phyloP scores from a whole-genome alignment of 306 rosid genomes.

The Fragaria nilgerrensis region DNA sequence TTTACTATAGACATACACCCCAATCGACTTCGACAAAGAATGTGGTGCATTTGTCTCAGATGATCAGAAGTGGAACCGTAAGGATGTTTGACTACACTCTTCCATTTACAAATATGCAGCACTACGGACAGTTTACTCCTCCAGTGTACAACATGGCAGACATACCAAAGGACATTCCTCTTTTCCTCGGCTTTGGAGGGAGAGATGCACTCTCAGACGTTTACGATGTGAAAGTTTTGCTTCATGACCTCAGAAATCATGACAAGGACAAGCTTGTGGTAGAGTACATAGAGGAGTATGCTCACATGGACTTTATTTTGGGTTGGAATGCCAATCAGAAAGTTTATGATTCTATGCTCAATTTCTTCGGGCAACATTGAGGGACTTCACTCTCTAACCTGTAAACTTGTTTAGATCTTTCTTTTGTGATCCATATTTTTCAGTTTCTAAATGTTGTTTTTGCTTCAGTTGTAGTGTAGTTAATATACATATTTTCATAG shows the following conservation, averaged over 20 bases:
- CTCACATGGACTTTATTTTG: slow-evolving; percentile 66
- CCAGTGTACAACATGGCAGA: slow-evolving; percentile 51
- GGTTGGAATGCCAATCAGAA: slow-evolving; percentile 52
- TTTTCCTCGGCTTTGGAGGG: slow-evolving; percentile 63
- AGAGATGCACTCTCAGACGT: slow-evolving; percentile 56
- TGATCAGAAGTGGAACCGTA: slow-evolving; percentile 52
- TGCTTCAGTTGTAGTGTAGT: too few relatives aligned
- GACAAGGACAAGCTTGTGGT: slow-evolving; percentile 54
- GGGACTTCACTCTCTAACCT: neutral
- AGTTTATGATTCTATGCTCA: slow-evolving; percentile 54
- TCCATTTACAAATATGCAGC: slow-evolving; percentile 28
- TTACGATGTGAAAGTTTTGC: slow-evolving; percentile 43
- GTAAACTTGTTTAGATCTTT: neutral
- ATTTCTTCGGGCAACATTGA: slow-evolving; percentile 50
- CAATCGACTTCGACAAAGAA: slow-evolving; percentile 71
- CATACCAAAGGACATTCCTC: slow-evolving; percentile 57
- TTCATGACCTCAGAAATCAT: slow-evolving; percentile 47
- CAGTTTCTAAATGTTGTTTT: neutral
- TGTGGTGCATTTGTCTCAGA: slow-evolving; percentile 61
- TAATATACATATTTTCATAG: too few relatives aligned
- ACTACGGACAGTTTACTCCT: slow-evolving; percentile 54
- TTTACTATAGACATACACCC: slow-evolving; percentile 44
- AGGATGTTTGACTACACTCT: slow-evolving; percentile 52
- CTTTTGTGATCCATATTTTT: neutral
- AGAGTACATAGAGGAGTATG: slow-evolving; percentile 53